These are phyloP conservation scores for Heimioporus sp. DNA, from an alignment of 768 basidiomycete genomes.

Conservation along the genomic window DNA sequence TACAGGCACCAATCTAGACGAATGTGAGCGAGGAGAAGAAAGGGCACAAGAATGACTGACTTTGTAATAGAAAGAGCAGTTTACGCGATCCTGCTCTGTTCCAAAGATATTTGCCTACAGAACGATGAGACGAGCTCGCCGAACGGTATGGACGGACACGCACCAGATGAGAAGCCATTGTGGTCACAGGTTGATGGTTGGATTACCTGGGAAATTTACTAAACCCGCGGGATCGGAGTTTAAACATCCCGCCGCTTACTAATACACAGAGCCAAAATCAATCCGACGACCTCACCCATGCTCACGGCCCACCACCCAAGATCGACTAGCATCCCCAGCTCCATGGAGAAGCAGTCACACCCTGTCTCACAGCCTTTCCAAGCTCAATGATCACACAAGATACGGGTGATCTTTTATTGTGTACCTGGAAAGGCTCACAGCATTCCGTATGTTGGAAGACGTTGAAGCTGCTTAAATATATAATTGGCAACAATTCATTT, in stretches of 20 bases:
- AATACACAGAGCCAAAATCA: too few species aligned
- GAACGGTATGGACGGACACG: conserved; percentile 5
- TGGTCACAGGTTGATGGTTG: not conserved
- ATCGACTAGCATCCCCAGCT: too few species aligned
- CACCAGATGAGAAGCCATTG: conserved; percentile 78
- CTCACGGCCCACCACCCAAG: too few species aligned
- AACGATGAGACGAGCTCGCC: conserved; percentile 1
- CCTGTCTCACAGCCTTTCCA: too few species aligned
- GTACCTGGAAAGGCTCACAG: too few species aligned
- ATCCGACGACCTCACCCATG: too few species aligned
- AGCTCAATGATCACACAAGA: too few species aligned
- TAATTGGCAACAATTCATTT: too few species aligned
- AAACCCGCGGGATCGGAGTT: conserved; percentile 23
- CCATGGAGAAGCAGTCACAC: too few species aligned
- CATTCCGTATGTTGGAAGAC: too few species aligned
- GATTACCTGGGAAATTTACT: conserved; percentile 9
- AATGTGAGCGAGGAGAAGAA: conserved; percentile 2
- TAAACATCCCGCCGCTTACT: conserved; percentile 1
- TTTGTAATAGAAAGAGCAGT: conserved; percentile 99
- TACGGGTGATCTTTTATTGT: too few species aligned
- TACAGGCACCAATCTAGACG: conserved; percentile 90
- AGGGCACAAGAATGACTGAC: conserved; percentile 36
- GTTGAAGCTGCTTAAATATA: too few species aligned
- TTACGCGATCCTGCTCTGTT: conserved; percentile 93
- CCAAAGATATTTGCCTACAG: conserved; percentile 90